These are phyloP conservation scores for Prototheca cutis DNA, from an alignment of 163 green algal genomes.

Conservation along the genomic window DNA sequence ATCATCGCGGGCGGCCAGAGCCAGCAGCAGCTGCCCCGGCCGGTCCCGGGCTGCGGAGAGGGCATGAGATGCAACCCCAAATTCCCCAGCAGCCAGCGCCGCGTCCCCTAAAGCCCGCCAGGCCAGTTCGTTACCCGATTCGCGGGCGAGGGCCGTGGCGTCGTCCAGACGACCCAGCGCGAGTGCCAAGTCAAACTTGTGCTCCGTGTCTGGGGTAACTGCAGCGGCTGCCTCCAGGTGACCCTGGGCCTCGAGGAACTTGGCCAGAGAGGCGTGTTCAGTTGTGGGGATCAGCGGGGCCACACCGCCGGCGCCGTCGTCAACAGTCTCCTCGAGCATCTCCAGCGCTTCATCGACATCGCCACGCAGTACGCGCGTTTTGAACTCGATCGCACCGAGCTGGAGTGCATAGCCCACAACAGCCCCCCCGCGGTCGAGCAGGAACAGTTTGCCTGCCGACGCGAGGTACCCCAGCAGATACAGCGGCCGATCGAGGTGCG, in stretches of 20 bases:
- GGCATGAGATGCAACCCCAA: constrained; percentile 71
- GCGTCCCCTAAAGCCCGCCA: constrained; percentile 92
- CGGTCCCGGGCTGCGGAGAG: constrained; percentile 70
- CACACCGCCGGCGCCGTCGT: constrained; percentile 17
- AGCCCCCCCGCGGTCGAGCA: constrained; percentile 82
- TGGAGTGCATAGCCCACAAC: constrained; percentile 88
- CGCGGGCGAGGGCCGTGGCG: constrained; percentile 65
- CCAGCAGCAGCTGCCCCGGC: constrained; percentile 77
- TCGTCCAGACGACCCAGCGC: constrained; percentile 72
- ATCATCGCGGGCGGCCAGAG: constrained; percentile 26
- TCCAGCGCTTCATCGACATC: constrained; percentile 68
- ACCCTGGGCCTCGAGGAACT: constrained; percentile 78
- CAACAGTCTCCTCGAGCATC: constrained; percentile 16
- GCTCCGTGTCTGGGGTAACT: constrained; percentile 47
- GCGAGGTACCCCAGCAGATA: constrained; percentile 96
- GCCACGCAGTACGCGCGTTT: constrained; percentile 88
- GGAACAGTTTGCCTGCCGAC: constrained; percentile 77
- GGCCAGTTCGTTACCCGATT: constrained; percentile 61
- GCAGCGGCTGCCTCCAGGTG: constrained; percentile 58
- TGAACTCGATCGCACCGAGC: constrained; percentile 95
- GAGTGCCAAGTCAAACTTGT: constrained; percentile 78
- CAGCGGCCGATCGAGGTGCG: constrained; percentile 90
- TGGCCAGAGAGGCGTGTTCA: constrained; percentile 36
- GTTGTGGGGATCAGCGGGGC: constrained; percentile 44
- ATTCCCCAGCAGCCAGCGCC: constrained; percentile 49